Evolutionary conservation across 1,139 yeast genomes (phyloP), one percentile per base, ranked within the genome.

Genomic region (Taphrina flavorubra): DNA sequence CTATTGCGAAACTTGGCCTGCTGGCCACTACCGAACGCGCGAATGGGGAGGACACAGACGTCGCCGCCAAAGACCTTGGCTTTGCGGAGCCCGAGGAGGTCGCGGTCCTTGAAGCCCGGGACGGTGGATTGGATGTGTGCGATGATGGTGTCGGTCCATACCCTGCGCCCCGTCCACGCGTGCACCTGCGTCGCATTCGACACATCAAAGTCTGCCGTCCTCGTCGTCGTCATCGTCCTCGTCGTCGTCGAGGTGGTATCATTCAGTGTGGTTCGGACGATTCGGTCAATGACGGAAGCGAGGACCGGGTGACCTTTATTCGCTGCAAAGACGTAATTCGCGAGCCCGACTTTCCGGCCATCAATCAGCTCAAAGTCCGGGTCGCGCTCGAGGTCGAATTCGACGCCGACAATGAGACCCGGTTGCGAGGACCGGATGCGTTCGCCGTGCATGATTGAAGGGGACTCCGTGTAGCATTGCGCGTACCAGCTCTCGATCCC

Each of bases 131-230:
- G 60, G 7, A 68, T 46, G 42, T 81, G 94, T 80, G 77, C 92
- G 92, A 61, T 82, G 84, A 76, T 92, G 89, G 18, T 80, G 77
- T 94, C 98, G 0, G 98, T 90, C 86, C 92, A 94, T 37, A 90
- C 84, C 0, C 97, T 98, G 1, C 97, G 97, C 0, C 98, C 99
- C 0, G 98, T 92, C 98, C 98, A 94, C 76, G 90, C 86, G 97
- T 92, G 92, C 70, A 94, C 87, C 14, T 47, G 59, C 47, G 55
- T 18, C 75, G 88, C 92, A 84, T 83, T 72, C 4, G 81, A 75
- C 57, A 75, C 74, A 14, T 89, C 86, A 36, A 88, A 42, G 60
- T 77, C 77, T 1, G 20, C 14, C 5, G 71, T 71, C 40, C 68
- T 71, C 4, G 57, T 7, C 76, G 81, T 78, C n/a, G n/a, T n/a